Percentiles rank a stretch among this genome's conserved stretches.
phyloP scores from a whole-genome alignment of 177 flowering plant species.

The Vitis hybrid region DNA sequence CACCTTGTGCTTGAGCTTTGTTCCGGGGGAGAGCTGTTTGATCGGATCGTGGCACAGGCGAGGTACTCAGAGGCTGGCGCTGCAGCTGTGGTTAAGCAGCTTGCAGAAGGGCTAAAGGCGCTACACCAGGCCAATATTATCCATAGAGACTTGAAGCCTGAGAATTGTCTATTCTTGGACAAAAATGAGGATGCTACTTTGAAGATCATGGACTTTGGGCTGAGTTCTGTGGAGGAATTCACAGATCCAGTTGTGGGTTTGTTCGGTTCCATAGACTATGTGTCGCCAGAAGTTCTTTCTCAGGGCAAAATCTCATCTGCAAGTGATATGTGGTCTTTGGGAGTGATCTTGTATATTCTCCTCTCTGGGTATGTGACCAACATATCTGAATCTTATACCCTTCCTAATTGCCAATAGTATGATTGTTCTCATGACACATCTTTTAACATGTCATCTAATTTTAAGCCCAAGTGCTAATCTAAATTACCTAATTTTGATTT shows the following conservation, averaged over 20 bases:
- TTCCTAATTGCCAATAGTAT: background rate
- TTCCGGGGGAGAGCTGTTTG: slow-evolving; percentile 79
- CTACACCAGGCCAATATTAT: slow-evolving; percentile 57
- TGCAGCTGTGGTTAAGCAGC: slow-evolving; percentile 60
- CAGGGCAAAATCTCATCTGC: slow-evolving; percentile 48
- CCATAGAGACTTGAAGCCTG: slow-evolving; percentile 81
- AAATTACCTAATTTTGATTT: background rate
- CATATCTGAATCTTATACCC: too few species aligned
- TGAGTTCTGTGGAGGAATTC: slow-evolving; percentile 74
- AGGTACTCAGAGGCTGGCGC: slow-evolving; percentile 58
- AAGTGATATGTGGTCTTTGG: slow-evolving; percentile 79
- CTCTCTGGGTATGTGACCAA: slow-evolving; percentile 61
- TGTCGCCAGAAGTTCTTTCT: slow-evolving; percentile 72
- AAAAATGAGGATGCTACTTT: slow-evolving; percentile 46
- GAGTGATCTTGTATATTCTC: slow-evolving; percentile 70
- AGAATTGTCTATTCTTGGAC: slow-evolving; percentile 66
- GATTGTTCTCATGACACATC: background rate
- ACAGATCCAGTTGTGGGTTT: slow-evolving; percentile 77
- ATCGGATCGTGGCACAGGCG: slow-evolving; percentile 57
- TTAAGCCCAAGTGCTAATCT: too few species aligned
- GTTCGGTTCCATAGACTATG: slow-evolving; percentile 83
- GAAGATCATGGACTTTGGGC: slow-evolving; percentile 83
- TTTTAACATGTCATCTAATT: background rate
- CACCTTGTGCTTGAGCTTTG: slow-evolving; percentile 74
- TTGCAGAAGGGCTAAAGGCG: slow-evolving; percentile 54